Evolutionary conservation across 2,329 filamentous ascomycete species (phyloP), one percentile per base, ranked within the genome.

Genomic region (Calonectria ilicicola): DNA sequence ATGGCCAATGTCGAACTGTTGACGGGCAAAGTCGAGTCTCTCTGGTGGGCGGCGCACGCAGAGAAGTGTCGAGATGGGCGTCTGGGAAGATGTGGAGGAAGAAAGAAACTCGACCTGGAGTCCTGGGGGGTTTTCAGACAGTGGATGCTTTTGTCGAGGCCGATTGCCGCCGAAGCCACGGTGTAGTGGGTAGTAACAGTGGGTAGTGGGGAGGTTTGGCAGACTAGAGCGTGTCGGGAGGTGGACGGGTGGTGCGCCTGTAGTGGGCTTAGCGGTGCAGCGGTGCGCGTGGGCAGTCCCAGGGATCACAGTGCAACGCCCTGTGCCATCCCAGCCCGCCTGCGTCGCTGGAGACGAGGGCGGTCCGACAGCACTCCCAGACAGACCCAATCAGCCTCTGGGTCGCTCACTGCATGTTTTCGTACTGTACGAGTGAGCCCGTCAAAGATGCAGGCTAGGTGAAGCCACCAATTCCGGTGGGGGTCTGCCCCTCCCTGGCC

Each of bases 161-260:
- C 77, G 77, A 79, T 78, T 79, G 75, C 72, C 75, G 77, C 77
- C 77, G 77, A 79, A 79, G 77, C 73, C 76, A 79, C 74, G 66
- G 65, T 66, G 46, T 70, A 78, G 67, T 72, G 70, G 67, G 67
- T 70, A 68, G 72, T 53, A 68, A 63, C 69, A 74, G 75, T 75
- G 75, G 73, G 75, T 77, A 75, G 73, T 72, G 67, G 65, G 75
- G 69, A 73, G 70, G 51, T 66, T 66, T 66, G 60, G 66, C 49
- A 67, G 70, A 49, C 63, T 67, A 63, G 40, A 42, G 53, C 51
- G 64, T 40, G 69, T 62, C 53, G 64, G 56, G 42, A 40, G 62
- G 46, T 63, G 64, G 53, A 64, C 46, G 64, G 60, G 60, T 69
- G 67, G 67, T 70, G 67, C 67, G 67, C 27, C 67, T 70, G 67